Base-by-base conservation (phyloP, 2,329 filamentous ascomycete species). In the Colletotrichum sp. region DNA sequence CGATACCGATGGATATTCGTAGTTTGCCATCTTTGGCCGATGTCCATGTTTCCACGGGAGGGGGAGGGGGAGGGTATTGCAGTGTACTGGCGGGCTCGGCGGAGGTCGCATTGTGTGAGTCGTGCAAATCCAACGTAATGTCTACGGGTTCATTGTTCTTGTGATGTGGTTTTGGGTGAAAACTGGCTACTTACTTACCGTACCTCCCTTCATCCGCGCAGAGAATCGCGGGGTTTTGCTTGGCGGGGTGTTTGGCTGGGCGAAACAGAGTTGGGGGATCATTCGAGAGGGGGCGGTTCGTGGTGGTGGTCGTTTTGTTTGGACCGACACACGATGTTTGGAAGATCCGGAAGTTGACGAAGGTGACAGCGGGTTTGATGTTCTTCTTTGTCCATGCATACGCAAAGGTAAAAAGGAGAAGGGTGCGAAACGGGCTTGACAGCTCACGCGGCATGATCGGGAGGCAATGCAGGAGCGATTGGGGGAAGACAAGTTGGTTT, bases 241-340 rank as follows among this genome's bases (percentile, higher is more conserved):
- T 69, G 63, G 64, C 63, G 55, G 38, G 52, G 12, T 66, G 69
- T 73, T 69, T 73, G 63, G 70, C 63, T 73, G 55, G 70, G 63
- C 63, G 58, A 64, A 75, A 73, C 43, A 36, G 43, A 52, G 56
- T 71, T 56, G 73, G 43, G 8, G 9, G 38, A 30, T 43, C 21
- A 28, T 38, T 38, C n/a, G 48, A 56, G 43, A 21, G 43, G 43
- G 43, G n/a, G 43, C n/a, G 43, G 55, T 64, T 68, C 32, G 58
- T 59, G 55, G 21, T 28, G 26, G 26, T 18, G 59, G 65, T 3
- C 5, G 21, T 18, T 32, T 62, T 34, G 58, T 62, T 62, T 62
- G 13, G 10, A 1, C 30, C 10, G 4, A 12, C 28, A 32, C 58
- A 34, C 8, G 32, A 68, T 28, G 67, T 48, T 52, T 61, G 18